Percentiles rank a stretch among this genome's conserved stretches.
These are phyloP conservation scores for Collybia sordida DNA, from an alignment of 768 basidiomycete genomes.

Conservation along the genomic window DNA sequence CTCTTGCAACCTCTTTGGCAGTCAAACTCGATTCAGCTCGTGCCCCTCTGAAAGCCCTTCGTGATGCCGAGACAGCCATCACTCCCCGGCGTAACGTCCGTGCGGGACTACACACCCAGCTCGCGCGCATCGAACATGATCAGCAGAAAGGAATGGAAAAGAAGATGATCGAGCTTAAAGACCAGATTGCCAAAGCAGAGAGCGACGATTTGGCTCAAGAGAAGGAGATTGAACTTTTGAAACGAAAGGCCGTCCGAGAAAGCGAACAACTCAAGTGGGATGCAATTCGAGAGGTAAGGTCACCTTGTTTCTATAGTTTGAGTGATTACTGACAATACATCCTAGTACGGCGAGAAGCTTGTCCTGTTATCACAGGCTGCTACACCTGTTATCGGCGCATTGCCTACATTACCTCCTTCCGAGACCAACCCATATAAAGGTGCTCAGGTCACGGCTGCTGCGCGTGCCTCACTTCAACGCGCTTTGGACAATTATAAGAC, in stretches of 20 bases:
- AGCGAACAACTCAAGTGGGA: slow-evolving; percentile 81
- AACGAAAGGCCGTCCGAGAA: slow-evolving; percentile 73
- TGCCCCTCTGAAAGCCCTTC: slow-evolving; percentile 64
- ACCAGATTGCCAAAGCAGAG: slow-evolving; percentile 66
- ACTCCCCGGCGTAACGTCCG: slow-evolving; percentile 64
- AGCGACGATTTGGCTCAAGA: slow-evolving; percentile 64
- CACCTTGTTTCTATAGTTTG: background rate
- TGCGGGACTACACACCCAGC: slow-evolving; percentile 55
- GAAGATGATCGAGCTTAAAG: slow-evolving; percentile 68
- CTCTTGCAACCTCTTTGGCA: slow-evolving; percentile 61
- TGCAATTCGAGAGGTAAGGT: slow-evolving; percentile 71
- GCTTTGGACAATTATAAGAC: slow-evolving; percentile 78
- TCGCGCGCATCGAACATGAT: slow-evolving; percentile 64
- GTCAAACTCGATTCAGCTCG: slow-evolving; percentile 64
- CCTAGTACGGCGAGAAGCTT: slow-evolving; percentile 80
- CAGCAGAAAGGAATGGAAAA: slow-evolving; percentile 64
- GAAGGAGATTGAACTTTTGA: slow-evolving; percentile 67
- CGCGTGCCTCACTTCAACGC: slow-evolving; percentile 73
- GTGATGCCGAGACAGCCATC: slow-evolving; percentile 66
- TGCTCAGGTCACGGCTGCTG: slow-evolving; percentile 59
- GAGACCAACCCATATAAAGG: slow-evolving; percentile 57
- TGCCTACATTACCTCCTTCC: slow-evolving; percentile 71
- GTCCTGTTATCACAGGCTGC: slow-evolving; percentile 73
- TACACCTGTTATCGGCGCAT: slow-evolving; percentile 54
- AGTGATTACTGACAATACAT: background rate